These are phyloP conservation scores for Phycomyces blakesleeanus DNA, from an alignment of 192 early-diverging fungal genomes.

Conservation along the genomic window DNA sequence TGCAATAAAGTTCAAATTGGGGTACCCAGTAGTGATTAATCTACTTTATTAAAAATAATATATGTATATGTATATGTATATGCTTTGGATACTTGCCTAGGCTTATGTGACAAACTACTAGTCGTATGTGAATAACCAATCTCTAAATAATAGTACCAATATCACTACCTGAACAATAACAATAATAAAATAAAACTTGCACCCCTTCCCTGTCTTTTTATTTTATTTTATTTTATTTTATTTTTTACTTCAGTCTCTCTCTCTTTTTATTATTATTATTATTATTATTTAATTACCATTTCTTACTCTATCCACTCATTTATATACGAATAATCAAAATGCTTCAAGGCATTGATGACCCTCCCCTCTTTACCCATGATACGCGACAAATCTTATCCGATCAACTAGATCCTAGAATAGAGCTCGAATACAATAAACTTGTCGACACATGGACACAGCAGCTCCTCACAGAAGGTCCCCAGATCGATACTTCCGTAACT, in stretches of 20 bases:
- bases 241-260: too few species aligned
- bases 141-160: too few species aligned
- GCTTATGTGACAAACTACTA: not conserved
- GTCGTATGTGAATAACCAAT: too few species aligned
- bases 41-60: constrained; percentile 9
- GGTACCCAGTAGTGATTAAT: not conserved
- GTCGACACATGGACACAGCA: constrained; percentile 15
- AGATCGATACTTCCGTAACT: not conserved
- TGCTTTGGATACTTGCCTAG: not conserved
- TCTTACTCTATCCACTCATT: too few species aligned
- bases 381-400: not conserved
- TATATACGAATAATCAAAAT: not conserved
- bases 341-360: not conserved
- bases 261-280: not conserved
- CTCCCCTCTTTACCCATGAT: not conserved
- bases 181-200: too few species aligned
- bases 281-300: not conserved
- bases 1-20: constrained; percentile 17
- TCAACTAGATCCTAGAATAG: constrained; percentile 10
- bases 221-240: too few species aligned
- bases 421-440: constrained; percentile 18
- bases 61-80: not conserved
- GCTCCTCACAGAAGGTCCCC: constrained; percentile 7
- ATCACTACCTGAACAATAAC: too few species aligned
- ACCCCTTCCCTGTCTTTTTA: too few species aligned